These are phyloP conservation scores for Gossypium longicalyx DNA, from an alignment of 345 rosid species.

Conservation along the genomic window DNA sequence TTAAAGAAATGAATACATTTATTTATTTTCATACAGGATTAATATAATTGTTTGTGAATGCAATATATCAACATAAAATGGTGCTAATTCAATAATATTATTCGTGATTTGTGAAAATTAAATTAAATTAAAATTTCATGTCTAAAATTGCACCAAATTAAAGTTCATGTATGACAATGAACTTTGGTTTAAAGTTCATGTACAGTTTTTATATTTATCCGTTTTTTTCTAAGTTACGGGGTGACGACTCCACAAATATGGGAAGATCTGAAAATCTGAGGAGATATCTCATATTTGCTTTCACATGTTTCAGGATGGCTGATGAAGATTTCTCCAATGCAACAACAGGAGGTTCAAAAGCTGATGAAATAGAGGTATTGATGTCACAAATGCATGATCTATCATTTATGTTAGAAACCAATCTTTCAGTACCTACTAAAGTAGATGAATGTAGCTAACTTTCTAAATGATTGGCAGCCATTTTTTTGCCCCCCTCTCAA, in stretches of 20 bases:
- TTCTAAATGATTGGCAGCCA: neutral
- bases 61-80: too few species aligned
- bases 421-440: constrained; percentile 50
- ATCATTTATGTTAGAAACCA: constrained; percentile 73
- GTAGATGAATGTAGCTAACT: neutral
- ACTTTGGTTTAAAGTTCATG: too few species aligned
- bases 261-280: neutral
- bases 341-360: neutral
- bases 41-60: too few species aligned
- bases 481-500: neutral
- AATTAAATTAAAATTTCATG: too few species aligned
- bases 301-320: constrained; percentile 32
- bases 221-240: too few species aligned
- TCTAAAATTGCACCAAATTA: too few species aligned
- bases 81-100: too few species aligned
- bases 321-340: constrained; percentile 9
- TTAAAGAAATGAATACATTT: too few species aligned
- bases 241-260: neutral
- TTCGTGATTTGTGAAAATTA: too few species aligned
- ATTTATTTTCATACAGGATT: too few species aligned
- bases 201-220: too few species aligned
- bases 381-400: constrained; percentile 88
- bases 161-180: too few species aligned
- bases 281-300: neutral
- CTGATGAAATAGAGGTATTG: constrained; percentile 33